Evolutionary conservation across 2,329 filamentous ascomycete species (phyloP).

Genomic region (Cercospora berteroae): DNA sequence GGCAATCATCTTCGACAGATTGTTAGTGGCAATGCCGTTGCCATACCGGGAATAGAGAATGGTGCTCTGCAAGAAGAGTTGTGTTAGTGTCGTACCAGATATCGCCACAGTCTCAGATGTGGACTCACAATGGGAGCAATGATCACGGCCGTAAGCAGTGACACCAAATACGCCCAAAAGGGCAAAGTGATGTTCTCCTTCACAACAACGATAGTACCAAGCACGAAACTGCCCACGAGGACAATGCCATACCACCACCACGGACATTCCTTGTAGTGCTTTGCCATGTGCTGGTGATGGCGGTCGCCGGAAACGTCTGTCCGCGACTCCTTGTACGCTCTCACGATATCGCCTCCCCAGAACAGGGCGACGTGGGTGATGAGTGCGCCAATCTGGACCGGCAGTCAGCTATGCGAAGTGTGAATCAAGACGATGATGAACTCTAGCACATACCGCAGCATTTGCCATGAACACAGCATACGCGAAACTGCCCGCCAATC

Average conservation of each 20-base stretch:
- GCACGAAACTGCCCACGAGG: conserved; percentile 34
- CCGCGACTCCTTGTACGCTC: conserved; percentile 49
- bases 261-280: conserved; percentile 52
- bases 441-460: conserved; percentile 41
- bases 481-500: conserved; percentile 49
- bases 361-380: conserved; percentile 55
- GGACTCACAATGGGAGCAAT: conserved; percentile 50
- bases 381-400: conserved; percentile 51
- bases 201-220: conserved; percentile 31
- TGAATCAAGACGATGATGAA: neutral
- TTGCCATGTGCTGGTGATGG: conserved; percentile 54
- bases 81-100: neutral
- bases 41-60: conserved; percentile 45
- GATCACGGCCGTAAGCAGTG: conserved; percentile 24
- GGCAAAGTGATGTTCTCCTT: conserved; percentile 38
- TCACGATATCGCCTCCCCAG: conserved; percentile 54
- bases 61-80: conserved; percentile 39
- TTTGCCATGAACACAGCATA: conserved; percentile 55
- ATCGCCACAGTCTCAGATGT: neutral
- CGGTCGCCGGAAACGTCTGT: conserved; percentile 49
- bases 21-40: conserved; percentile 59
- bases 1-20: conserved; percentile 58
- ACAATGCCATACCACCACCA: conserved; percentile 40
- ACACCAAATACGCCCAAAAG: conserved; percentile 37
- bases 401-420: neutral